A percentile compares a stretch with the other conserved stretches of the same genome.
These are phyloP conservation scores for Globisporangium nodosum DNA, from an alignment of 352 stramenopile species.

Conservation along the genomic window DNA sequence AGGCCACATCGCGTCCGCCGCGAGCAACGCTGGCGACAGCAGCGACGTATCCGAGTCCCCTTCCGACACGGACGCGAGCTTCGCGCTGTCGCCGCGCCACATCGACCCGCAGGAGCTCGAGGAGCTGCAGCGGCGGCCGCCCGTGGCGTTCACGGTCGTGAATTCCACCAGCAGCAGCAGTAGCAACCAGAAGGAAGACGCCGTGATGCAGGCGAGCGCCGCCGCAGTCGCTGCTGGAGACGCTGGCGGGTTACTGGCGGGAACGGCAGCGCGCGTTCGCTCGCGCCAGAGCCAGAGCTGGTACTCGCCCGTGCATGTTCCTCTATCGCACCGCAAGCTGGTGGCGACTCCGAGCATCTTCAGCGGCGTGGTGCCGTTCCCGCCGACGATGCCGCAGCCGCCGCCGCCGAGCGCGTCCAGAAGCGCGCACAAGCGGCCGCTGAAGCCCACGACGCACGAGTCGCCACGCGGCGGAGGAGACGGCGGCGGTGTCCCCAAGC, in stretches of 20 bases:
- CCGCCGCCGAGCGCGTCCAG: background rate
- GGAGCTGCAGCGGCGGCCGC: slow-evolving; percentile 27
- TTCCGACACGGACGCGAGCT: slow-evolving; percentile 9
- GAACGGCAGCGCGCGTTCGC: background rate
- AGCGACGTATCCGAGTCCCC: too few relatives aligned
- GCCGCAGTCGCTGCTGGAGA: background rate
- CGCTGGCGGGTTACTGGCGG: background rate
- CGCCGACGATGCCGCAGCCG: slow-evolving; percentile 16
- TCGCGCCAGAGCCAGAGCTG: slow-evolving; percentile 32
- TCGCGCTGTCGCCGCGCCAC: slow-evolving; percentile 28
- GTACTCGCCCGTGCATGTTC: slow-evolving; percentile 54
- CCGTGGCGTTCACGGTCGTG: slow-evolving; percentile 36
- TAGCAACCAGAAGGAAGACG: slow-evolving; percentile 16
- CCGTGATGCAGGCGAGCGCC: background rate
- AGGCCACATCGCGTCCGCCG: too few relatives aligned
- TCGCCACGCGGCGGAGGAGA: slow-evolving; percentile 1
- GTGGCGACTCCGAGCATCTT: slow-evolving; percentile 47
- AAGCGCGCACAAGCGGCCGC: background rate
- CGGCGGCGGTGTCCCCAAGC: too few relatives aligned
- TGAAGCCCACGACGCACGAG: background rate
- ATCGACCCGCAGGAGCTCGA: slow-evolving; percentile 22
- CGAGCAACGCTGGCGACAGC: too few relatives aligned
- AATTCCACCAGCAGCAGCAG: slow-evolving; percentile 16
- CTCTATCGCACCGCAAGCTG: slow-evolving; percentile 57
- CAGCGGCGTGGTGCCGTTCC: slow-evolving; percentile 29